phyloP scores from a whole-genome alignment of 1,284 basidiomycete species.

The Trametes pubescens region DNA sequence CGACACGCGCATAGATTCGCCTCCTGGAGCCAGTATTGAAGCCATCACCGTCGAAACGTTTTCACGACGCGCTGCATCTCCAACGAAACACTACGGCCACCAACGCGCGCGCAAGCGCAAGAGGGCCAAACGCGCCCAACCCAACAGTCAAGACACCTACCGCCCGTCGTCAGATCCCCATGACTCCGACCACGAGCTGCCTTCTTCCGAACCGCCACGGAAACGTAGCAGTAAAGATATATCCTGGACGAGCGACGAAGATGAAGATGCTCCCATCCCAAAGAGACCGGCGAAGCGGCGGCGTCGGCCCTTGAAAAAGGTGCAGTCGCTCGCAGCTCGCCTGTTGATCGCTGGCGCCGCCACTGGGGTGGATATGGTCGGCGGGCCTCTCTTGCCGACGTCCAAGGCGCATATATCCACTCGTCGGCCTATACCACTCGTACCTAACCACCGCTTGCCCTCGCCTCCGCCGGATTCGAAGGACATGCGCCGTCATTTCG shows the following conservation, averaged over 20 bases:
- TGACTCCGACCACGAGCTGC: background rate
- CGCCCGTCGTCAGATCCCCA: background rate
- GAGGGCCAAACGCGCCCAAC: background rate
- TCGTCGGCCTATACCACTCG: constrained; percentile 35
- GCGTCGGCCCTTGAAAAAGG: constrained; percentile 23
- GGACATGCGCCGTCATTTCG: constrained; percentile 23
- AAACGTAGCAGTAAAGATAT: background rate
- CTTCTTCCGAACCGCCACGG: background rate
- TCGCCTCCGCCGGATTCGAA: constrained; percentile 15
- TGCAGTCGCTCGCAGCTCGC: constrained; percentile 34
- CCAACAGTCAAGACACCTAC: background rate
- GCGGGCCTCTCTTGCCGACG: constrained; percentile 10
- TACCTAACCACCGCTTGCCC: constrained; percentile 19
- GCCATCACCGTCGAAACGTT: constrained; percentile 35
- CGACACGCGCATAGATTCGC: background rate
- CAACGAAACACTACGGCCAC: constrained; percentile 1
- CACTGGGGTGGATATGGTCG: constrained; percentile 34
- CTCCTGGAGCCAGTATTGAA: background rate
- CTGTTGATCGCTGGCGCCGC: constrained; percentile 39
- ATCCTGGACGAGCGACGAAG: constrained; percentile 23
- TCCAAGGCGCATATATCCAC: constrained; percentile 20
- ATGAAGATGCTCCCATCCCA: background rate
- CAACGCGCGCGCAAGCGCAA: constrained; percentile 7
- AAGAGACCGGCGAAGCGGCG: constrained; percentile 1
- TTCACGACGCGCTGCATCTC: constrained; percentile 24